Conservation (phyloP, 2,329 filamentous ascomycete species). For the Pseudogymnoascus sp. region DNA sequence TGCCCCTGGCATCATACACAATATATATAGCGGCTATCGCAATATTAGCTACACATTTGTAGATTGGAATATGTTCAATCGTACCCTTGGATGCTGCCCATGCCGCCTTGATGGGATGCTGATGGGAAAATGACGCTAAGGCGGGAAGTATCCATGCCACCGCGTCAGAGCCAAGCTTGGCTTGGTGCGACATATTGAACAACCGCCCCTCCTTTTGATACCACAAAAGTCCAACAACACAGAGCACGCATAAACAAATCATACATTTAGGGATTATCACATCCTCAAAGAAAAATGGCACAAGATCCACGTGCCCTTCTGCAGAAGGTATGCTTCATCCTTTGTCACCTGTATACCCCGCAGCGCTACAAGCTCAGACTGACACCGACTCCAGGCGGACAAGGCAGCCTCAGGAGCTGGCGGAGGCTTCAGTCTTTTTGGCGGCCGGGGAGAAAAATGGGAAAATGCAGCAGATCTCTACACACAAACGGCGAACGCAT, state of each 20-base stretch:
- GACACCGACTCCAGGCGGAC: slow-evolving; percentile 59
- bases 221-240: not conserved
- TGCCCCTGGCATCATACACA: not conserved
- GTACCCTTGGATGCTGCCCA: not conserved
- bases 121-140: slow-evolving; percentile 5
- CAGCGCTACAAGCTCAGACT: slow-evolving; percentile 17
- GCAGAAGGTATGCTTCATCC: slow-evolving; percentile 54
- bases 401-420: slow-evolving; percentile 68
- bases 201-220: slow-evolving; percentile 2
- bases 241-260: slow-evolving; percentile 12
- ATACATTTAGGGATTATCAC: slow-evolving; percentile 13
- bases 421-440: slow-evolving; percentile 83
- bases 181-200: not conserved
- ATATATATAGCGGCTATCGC: not conserved
- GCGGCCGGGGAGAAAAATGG: slow-evolving; percentile 78
- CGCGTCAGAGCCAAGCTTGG: slow-evolving; percentile 10
- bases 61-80: not conserved
- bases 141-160: slow-evolving; percentile 7
- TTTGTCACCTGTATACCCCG: not conserved
- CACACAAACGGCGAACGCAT: slow-evolving; percentile 82
- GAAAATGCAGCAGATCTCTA: slow-evolving; percentile 84
- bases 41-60: slow-evolving; percentile 6
- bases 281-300: slow-evolving; percentile 44
- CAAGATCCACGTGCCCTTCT: slow-evolving; percentile 72
- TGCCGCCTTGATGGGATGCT: slow-evolving; percentile 4